A percentile compares a stretch with the other conserved stretches of the same genome.
phyloP scores from a whole-genome alignment of 225 moss, liverwort and hornwort genomes.

The Polytrichum formosum region DNA sequence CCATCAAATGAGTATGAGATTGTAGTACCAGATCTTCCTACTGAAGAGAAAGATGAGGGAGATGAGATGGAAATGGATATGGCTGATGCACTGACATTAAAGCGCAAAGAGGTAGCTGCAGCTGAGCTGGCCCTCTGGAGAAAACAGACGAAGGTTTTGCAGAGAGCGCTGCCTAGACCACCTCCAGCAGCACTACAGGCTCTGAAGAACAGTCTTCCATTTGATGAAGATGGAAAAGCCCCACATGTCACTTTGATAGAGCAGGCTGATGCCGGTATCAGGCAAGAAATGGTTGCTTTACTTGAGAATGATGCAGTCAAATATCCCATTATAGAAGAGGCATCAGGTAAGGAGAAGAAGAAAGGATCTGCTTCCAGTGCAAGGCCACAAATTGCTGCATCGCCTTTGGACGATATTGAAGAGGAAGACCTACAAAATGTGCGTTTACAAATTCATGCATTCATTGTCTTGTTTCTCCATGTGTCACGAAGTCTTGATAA shows the following conservation, averaged over 20 bases:
- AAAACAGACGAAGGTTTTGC: constrained; percentile 71
- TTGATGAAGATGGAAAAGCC: constrained; percentile 65
- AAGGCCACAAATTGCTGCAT: constrained; percentile 31
- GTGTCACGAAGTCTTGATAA: too few species aligned
- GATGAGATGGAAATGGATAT: constrained; percentile 80
- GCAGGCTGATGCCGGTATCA: constrained; percentile 70
- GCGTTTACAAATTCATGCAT: neutral
- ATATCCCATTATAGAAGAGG: constrained; percentile 48
- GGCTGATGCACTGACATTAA: constrained; percentile 63
- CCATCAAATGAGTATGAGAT: constrained; percentile 96
- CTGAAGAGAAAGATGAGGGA: constrained; percentile 59
- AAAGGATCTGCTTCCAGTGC: constrained; percentile 41
- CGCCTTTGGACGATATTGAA: constrained; percentile 51
- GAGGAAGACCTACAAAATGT: constrained; percentile 61
- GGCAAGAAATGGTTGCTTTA: constrained; percentile 69
- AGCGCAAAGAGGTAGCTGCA: constrained; percentile 56
- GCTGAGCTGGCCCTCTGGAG: constrained; percentile 56
- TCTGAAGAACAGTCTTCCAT: constrained; percentile 44
- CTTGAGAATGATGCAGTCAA: constrained; percentile 78
- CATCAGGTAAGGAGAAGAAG: constrained; percentile 49
- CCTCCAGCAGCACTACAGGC: constrained; percentile 57
- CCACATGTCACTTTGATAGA: constrained; percentile 52
- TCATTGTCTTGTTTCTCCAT: too few species aligned
- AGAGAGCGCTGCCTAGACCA: constrained; percentile 82
- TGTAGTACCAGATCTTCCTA: constrained; percentile 71